Conservation (phyloP, 1,139 yeast genomes). For the Debaryomycetaceae sp. region DNA sequence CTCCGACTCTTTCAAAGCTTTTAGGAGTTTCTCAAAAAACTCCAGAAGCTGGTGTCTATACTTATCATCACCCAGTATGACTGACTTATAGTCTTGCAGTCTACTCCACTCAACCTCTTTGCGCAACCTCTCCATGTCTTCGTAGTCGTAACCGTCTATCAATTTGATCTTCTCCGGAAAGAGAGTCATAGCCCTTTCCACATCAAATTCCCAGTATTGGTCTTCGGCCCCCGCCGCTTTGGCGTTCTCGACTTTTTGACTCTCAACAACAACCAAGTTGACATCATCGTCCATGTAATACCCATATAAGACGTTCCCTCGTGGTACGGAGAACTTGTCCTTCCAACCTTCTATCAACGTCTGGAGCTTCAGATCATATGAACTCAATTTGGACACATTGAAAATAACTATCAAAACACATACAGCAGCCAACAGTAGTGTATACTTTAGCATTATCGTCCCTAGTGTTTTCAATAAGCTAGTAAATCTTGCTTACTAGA, state of each 20-base stretch:
- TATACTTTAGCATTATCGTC: not conserved
- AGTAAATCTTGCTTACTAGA: too few relatives aligned
- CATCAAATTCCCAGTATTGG: not conserved
- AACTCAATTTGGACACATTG: not conserved
- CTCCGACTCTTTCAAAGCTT: constrained; percentile 15
- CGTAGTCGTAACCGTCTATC: constrained; percentile 22
- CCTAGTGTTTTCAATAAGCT: too few relatives aligned
- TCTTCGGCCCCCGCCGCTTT: not conserved
- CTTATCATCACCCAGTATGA: constrained; percentile 14
- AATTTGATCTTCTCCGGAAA: constrained; percentile 5
- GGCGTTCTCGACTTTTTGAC: not conserved
- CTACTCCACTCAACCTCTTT: constrained; percentile 1
- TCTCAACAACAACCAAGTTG: not conserved
- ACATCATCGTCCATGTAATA: not conserved
- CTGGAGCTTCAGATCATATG: not conserved
- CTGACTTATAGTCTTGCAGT: constrained; percentile 1
- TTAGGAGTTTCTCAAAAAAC: constrained; percentile 18
- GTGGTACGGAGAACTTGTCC: not conserved
- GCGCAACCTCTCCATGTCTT: constrained; percentile 3
- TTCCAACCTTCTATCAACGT: not conserved
- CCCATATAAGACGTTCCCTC: not conserved
- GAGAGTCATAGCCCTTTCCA: constrained; percentile 2
- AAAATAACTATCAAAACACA: not conserved
- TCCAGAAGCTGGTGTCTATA: constrained; percentile 15
- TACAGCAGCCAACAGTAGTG: not conserved